phyloP scores from a whole-genome alignment of 2,329 filamentous ascomycete genomes.

The Diaporthe longicolla region DNA sequence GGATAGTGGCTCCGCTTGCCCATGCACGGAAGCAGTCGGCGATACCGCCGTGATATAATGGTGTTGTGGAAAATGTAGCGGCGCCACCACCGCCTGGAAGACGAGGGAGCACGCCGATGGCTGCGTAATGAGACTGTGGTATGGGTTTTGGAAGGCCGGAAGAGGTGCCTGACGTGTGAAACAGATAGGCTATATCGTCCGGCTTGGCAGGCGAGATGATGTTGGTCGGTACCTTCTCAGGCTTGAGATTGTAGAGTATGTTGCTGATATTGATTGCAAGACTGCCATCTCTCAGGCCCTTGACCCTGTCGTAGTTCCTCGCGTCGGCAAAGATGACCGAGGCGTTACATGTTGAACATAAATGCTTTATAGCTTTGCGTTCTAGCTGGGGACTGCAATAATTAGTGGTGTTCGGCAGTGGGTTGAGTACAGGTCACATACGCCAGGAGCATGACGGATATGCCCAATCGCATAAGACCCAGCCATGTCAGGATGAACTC shows the following conservation, averaged over 20 bases:
- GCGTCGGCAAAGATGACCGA: slow-evolving; percentile 62
- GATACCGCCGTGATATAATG: slow-evolving; percentile 75
- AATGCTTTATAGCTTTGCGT: slow-evolving; percentile 62
- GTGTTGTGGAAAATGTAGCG: slow-evolving; percentile 75
- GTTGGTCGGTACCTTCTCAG: background rate
- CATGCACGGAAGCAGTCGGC: slow-evolving; percentile 74
- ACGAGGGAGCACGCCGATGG: slow-evolving; percentile 67
- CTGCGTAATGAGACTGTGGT: slow-evolving; percentile 68
- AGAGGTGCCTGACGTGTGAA: slow-evolving; percentile 76
- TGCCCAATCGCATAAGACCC: slow-evolving; percentile 68
- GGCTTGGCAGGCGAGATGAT: background rate
- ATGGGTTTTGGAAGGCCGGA: slow-evolving; percentile 75
- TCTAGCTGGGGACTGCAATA: slow-evolving; percentile 60
- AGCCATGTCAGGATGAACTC: slow-evolving; percentile 74
- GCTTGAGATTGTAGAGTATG: slow-evolving; percentile 42
- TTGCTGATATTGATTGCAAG: slow-evolving; percentile 43
- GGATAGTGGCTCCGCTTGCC: slow-evolving; percentile 71
- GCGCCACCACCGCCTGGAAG: slow-evolving; percentile 54
- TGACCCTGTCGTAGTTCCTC: slow-evolving; percentile 38
- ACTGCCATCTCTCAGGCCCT: slow-evolving; percentile 19
- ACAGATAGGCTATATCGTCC: slow-evolving; percentile 67
- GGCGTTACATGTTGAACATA: slow-evolving; percentile 63
- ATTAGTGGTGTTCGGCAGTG: slow-evolving; percentile 37
- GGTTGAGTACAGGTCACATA: slow-evolving; percentile 47
- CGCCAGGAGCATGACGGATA: slow-evolving; percentile 70